Evolutionary conservation across 805 yeast species (phyloP), one percentile per base, ranked within the genome.

Genomic region (Debaryomyces tyrocola): DNA sequence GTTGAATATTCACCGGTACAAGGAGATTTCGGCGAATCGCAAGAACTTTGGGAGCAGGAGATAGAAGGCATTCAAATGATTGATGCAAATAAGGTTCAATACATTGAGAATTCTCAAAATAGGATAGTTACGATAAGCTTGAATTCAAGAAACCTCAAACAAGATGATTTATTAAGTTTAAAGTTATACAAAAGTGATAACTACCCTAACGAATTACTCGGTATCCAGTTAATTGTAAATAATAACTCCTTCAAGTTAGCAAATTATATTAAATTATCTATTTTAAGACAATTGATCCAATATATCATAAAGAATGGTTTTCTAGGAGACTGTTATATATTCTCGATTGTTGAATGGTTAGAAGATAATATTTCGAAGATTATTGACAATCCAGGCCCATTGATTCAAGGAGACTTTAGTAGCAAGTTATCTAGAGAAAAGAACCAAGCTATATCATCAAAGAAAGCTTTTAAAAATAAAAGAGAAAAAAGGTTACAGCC

Each of bases 321-420:
- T 4, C 27, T 85, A 3, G 97, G 97, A 1, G 88, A 83, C 55
- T 82, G 87, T 56, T 79, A 84, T 67, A 63, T 90, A 1, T 86
- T 73, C 59, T 69, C 82, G 5, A 70, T 89, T n/a, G 70, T 82
- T 42, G 95, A 90, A 51, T 90, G 95, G 91, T 56, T 91, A 14
- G 84, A 85, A 52, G 83, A 79, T 12, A 80, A 87, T 54, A 66
- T 85, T 37, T 64, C 71, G 4, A 62, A 64, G 2, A 73, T 90
- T 11, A 77, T 87, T 8, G 80, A 82, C 36, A 74, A 84, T 46
- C 98, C 98, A 0, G 95, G 96, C 0, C 82, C 84, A 2, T 72
- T 92, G 18, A 41, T 62, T 15, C 44, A 42, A 39, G 31, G 44
- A 37, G 10, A 18, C 62, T 27, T 17, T 6, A n/a, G 14, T n/a